Conservation (phyloP, 306 rosid genomes). For the cucumber (Cucumis sativus) region Cucumber_9930_V3 NC_026658.2:6361001-6361500, state of each 20-base stretch:
- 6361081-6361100: not conserved
- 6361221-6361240: not conserved
- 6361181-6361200: not conserved
- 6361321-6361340: slow-evolving; percentile 18
- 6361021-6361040: not conserved
- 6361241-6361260: not conserved
- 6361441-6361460: slow-evolving; percentile 92
- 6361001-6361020: not conserved
- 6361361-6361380: slow-evolving; percentile 99
- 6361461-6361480: slow-evolving; percentile 90
- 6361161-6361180: not conserved
- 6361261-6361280: not conserved
- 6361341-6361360: slow-evolving; percentile 99
- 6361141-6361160: not conserved
- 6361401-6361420: slow-evolving; percentile 96
- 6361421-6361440: slow-evolving; percentile 93
- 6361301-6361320: not conserved
- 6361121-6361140: not conserved
- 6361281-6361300: not conserved
- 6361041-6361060: not conserved
- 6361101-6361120: not conserved
- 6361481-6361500: slow-evolving; percentile 89
- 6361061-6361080: not conserved
- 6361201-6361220: not conserved
- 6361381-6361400: slow-evolving; percentile 92